A percentile compares a stretch with the other conserved stretches of the same genome.
Conservation (phyloP, 2,329 filamentous ascomycete genomes). For the Sporothrix brunneoviolacea region DNA sequence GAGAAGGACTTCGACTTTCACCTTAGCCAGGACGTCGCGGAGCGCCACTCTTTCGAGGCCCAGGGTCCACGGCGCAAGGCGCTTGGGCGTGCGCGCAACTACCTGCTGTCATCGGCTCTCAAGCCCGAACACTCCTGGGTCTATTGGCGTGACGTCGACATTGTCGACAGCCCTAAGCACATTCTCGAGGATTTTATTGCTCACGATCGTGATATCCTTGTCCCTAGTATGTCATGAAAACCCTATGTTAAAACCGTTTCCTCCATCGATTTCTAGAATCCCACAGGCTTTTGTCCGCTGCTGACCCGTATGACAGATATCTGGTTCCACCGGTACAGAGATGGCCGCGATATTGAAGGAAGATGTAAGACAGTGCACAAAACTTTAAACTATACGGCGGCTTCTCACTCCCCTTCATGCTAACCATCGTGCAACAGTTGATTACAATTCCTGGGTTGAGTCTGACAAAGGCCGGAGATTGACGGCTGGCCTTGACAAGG, state of each 20-base stretch:
- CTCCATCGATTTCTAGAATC: background rate
- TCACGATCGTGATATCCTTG: conserved; percentile 86
- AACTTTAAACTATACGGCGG: too few species aligned
- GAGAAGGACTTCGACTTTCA: conserved; percentile 83
- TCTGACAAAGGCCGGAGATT: conserved; percentile 77
- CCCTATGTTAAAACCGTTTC: too few species aligned
- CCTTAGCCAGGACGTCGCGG: conserved; percentile 70
- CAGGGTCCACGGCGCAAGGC: conserved; percentile 86
- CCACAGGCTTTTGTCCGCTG: background rate
- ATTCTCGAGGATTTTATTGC: conserved; percentile 94
- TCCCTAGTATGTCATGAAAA: conserved; percentile 75
- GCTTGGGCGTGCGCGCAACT: conserved; percentile 88
- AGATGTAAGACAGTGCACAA: conserved; percentile 58
- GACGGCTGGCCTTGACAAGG: conserved; percentile 64
- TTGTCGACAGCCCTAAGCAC: conserved; percentile 77
- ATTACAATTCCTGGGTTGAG: conserved; percentile 99
- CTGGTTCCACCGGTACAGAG: conserved; percentile 88
- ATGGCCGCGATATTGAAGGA: conserved; percentile 82
- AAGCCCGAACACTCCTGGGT: conserved; percentile 97
- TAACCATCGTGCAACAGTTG: conserved; percentile 49
- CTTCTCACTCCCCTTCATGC: conserved; percentile 17
- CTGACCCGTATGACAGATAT: conserved; percentile 58
- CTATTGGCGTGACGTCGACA: conserved; percentile 97
- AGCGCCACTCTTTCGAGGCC: conserved; percentile 77
- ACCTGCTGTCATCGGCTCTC: conserved; percentile 73